Base-by-base conservation (phyloP, 2,329 filamentous ascomycete genomes). In the Atkinsonella texensis region DNA sequence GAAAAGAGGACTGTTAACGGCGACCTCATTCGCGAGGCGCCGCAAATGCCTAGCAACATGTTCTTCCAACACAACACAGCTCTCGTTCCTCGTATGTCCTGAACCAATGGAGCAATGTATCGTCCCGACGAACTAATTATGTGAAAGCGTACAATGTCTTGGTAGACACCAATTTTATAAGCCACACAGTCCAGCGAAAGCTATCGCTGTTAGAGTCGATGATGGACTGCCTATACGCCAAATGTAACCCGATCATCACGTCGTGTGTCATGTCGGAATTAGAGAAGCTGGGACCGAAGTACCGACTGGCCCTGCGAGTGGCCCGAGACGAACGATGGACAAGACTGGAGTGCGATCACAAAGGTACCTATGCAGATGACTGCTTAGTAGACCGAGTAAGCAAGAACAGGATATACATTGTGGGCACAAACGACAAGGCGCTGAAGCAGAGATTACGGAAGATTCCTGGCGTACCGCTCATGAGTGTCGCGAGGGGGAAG, bases 191-290 rank as follows among this genome's bases (percentile, higher is more conserved):
- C 2, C 87, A 90, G 68, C 82, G 85, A 59, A 97, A 98, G 71
- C 80, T 97, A 18, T 88, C 90, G 35, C 73, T 97, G 12, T 77
- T 95, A 18, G 84, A 91, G 54, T 83, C 85, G 3, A 87, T 96
- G 74, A 95, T 96, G 88, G 89, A 96, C 67, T 86, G 87, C 50
- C 77, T 98, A 4, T 95, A 90, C 66, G 91, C 91, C 17, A 94
- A 94, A 62, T 93, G 87, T 66, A 88, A 83, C 20, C 89, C 89
- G 17, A 85, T 93, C 57, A 89, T 97, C 58, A 95, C 89, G 2
- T 73, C 63, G 54, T 77, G 86, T 71, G 83, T 84, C 59, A 84
- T 90, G 78, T 84, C 83, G 51, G 89, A 95, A 67, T 70, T 96
- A 57, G 89, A 95, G 65, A 95, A 95, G 66, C 76, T 96, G 10